Base-by-base conservation (phyloP, 1,139 yeast genomes). In the Blastobotrys apis region DNA sequence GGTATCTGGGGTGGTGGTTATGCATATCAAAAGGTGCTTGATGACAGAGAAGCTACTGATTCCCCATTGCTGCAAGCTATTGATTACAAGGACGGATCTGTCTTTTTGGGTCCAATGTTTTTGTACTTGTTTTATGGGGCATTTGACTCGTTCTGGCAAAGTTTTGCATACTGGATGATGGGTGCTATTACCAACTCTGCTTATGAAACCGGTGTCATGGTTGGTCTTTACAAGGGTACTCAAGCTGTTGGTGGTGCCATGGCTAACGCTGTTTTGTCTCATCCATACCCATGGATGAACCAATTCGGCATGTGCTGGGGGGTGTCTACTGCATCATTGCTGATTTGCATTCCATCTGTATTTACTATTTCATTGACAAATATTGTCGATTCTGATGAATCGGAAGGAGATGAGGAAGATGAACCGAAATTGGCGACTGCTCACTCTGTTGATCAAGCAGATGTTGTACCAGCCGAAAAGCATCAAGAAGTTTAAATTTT, bases 1-100 rank as follows among this genome's bases (percentile, higher is more conserved):
- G 77, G 66, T 33, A 70, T 77, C 50, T 77, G 81, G 80, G 81
- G 81, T 47, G 79, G 80, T 53, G 81, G 81, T 44, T 67, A 67
- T 50, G 66, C 69, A 54, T 77, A 75, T 63, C 77, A 73, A 39
- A 49, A 61, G 10, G 49, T 52, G 48, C 32, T 44, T 13, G 45
- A 49, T 26, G 39, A 36, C 26, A 52, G 53, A 15, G 21, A 13
- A 4, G 41, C 36, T 16, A 16, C 3, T 8, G 37, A 38, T 16
- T 17, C 16, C 29, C 16, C 26, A 16, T 41, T 33, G 17, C 25
- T 47, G 22, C 56, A 51, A 41, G 40, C 47, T 21, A 41, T 53
- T 33, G 56, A 53, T 47, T 51, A 32, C 45, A 50, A 47, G 39
- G 51, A 50, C 31, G 54, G 54, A 33, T 47, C 53, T 20, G 29